Evolutionary conservation across 495 filamentous ascomycete species (phyloP).

Genomic region (Amphirosellinia nigrospora): DNA sequence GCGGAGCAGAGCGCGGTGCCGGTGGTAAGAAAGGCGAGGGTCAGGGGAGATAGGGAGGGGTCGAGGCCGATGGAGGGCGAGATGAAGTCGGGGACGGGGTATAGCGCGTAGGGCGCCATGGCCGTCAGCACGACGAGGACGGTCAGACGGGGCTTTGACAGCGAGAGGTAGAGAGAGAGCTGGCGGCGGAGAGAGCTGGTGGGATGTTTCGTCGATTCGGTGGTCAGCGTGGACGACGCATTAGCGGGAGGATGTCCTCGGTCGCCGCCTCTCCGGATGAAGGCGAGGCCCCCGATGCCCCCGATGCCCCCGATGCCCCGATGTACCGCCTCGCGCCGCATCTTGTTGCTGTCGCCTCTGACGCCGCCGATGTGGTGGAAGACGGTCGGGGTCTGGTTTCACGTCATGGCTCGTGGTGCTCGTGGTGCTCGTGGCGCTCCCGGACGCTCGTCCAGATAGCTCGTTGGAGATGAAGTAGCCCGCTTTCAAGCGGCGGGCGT

Average conservation of each 20-base stretch:
- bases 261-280: background rate
- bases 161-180: constrained; percentile 84
- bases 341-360: constrained; percentile 29
- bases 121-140: constrained; percentile 91
- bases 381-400: constrained; percentile 16
- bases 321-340: background rate
- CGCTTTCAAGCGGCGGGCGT: constrained; percentile 37
- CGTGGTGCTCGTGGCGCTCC: constrained; percentile 24
- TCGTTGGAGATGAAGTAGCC: constrained; percentile 52
- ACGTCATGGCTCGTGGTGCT: constrained; percentile 25
- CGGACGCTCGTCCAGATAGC: constrained; percentile 37
- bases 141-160: constrained; percentile 92
- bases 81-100: constrained; percentile 80
- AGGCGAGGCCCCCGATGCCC: constrained; percentile 1
- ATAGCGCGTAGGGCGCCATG: constrained; percentile 89
- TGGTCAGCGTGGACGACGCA: constrained; percentile 81
- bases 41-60: constrained; percentile 87
- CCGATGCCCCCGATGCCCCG: too few relatives aligned
- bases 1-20: constrained; percentile 87
- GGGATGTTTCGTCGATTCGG: constrained; percentile 70
- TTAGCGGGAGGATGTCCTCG: constrained; percentile 68
- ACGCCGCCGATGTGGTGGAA: constrained; percentile 52
- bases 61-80: constrained; percentile 68
- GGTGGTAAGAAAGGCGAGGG: constrained; percentile 87
- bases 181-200: constrained; percentile 73